phyloP scores from a whole-genome alignment of 805 yeast genomes.

The Schwanniomyces vanrijiae region DNA sequence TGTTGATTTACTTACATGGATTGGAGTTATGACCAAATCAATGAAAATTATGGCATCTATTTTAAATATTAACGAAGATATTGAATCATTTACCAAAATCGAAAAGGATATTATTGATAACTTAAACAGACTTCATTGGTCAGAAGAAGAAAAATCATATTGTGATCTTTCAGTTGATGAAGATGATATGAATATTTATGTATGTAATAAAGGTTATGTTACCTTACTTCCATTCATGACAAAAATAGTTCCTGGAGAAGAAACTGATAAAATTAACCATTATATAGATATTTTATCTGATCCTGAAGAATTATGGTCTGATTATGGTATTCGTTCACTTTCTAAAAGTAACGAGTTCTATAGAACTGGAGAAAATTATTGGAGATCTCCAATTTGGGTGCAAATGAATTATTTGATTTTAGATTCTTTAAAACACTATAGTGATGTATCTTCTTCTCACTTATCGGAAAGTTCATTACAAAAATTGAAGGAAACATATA shows the following conservation, averaged over 20 bases:
- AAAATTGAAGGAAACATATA: slow-evolving; percentile 43
- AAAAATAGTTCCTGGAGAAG: slow-evolving; percentile 54
- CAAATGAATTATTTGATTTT: slow-evolving; percentile 83
- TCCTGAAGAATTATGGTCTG: slow-evolving; percentile 73
- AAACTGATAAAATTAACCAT: slow-evolving; percentile 44
- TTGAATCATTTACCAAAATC: slow-evolving; percentile 48
- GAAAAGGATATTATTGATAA: slow-evolving; percentile 60
- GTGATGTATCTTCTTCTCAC: slow-evolving; percentile 22
- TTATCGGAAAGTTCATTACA: slow-evolving; percentile 40
- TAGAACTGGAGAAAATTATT: slow-evolving; percentile 84
- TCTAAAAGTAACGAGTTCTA: slow-evolving; percentile 65
- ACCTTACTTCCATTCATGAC: slow-evolving; percentile 82
- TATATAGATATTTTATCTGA: slow-evolving; percentile 62
- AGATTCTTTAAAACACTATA: slow-evolving; percentile 65
- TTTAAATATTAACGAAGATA: slow-evolving; percentile 60
- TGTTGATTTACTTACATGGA: slow-evolving; percentile 89
- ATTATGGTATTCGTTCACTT: slow-evolving; percentile 78
- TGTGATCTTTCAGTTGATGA: slow-evolving; percentile 84
- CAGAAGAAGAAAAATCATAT: slow-evolving; percentile 58
- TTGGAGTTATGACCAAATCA: slow-evolving; percentile 87
- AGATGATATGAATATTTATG: slow-evolving; percentile 60
- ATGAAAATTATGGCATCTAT: slow-evolving; percentile 71
- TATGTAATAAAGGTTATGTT: slow-evolving; percentile 90
- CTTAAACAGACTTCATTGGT: slow-evolving; percentile 81
- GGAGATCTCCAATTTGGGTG: slow-evolving; percentile 95